Evolutionary conservation across 768 basidiomycete species (phyloP).

Genomic region (Tulasnella sp.): DNA sequence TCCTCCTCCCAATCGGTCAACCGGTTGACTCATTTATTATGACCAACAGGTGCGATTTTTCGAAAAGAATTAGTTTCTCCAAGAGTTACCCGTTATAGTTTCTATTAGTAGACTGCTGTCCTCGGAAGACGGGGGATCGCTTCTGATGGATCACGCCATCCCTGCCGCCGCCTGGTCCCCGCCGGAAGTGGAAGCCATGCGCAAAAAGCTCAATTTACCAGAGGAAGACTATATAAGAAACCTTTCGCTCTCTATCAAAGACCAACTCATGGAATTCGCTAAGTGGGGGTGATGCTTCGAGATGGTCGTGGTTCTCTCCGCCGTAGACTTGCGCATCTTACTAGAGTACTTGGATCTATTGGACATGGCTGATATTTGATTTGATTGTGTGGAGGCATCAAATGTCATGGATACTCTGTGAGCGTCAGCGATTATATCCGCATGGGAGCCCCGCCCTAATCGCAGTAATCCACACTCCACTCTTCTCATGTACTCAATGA

Average conservation of each 20-base stretch:
- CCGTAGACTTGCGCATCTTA: conserved; percentile 45
- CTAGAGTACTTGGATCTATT: conserved; percentile 45
- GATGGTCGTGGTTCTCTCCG: conserved; percentile 46
- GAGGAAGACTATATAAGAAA: conserved; percentile 44
- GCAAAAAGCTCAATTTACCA: conserved; percentile 47
- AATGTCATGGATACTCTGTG: conserved; percentile 53
- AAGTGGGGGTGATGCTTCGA: conserved; percentile 44
- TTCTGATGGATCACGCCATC: conserved; percentile 48
- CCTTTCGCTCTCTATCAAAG: conserved; percentile 37
- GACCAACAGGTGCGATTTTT: conserved; percentile 43
- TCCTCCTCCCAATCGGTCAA: conserved; percentile 55
- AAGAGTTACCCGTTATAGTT: too few relatives aligned
- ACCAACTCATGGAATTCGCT: conserved; percentile 49
- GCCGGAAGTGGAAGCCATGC: conserved; percentile 45
- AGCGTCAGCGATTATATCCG: conserved; percentile 42
- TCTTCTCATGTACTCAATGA: conserved; percentile 55
- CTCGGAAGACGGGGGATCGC: conserved; percentile 52
- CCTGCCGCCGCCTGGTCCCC: conserved; percentile 59
- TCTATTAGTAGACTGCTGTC: conserved; percentile 48
- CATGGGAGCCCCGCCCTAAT: conserved; percentile 50
- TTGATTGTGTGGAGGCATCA: conserved; percentile 56
- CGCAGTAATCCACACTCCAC: conserved; percentile 42
- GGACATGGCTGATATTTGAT: conserved; percentile 40
- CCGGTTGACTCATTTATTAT: conserved; percentile 48
- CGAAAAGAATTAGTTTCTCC: too few relatives aligned